Percentiles rank a stretch among this genome's conserved stretches.
Evolutionary conservation across 164 flowering plant genomes (phyloP).

Genomic region (Vitis labrusca): DNA sequence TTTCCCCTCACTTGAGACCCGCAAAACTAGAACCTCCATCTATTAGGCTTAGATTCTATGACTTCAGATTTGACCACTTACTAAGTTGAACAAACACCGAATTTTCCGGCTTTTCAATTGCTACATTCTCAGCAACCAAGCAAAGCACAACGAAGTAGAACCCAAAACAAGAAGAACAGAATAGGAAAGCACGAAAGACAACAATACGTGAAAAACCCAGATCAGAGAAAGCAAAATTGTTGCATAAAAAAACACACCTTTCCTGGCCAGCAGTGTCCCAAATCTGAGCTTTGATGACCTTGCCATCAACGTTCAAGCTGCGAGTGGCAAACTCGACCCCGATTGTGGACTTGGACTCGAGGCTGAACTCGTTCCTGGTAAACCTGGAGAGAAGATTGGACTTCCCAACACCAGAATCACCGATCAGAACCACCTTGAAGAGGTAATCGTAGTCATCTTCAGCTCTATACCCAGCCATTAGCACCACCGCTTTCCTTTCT

Average conservation of each 20-base stretch:
- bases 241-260: constrained; percentile 10
- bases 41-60: no score
- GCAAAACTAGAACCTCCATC: no score
- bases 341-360: constrained; percentile 51
- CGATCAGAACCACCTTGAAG: constrained; percentile 50
- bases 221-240: constrained; percentile 1
- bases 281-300: constrained; percentile 26
- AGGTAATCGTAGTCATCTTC: constrained; percentile 52
- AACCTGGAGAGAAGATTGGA: constrained; percentile 44
- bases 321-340: constrained; percentile 57
- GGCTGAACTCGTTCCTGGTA: constrained; percentile 50
- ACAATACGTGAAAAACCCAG: constrained; percentile 3
- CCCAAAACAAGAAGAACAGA: neutral
- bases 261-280: constrained; percentile 15
- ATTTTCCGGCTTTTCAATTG: no score
- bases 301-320: constrained; percentile 47
- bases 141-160: no score
- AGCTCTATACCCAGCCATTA: constrained; percentile 45
- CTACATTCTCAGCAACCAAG: no score
- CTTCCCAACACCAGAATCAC: constrained; percentile 51
- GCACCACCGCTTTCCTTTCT: neutral
- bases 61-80: no score
- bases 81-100: no score
- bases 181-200: neutral
- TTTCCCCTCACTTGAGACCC: no score